Conservation (phyloP, 2,329 filamentous ascomycete genomes). For the Aspergillus neoniger region DNA sequence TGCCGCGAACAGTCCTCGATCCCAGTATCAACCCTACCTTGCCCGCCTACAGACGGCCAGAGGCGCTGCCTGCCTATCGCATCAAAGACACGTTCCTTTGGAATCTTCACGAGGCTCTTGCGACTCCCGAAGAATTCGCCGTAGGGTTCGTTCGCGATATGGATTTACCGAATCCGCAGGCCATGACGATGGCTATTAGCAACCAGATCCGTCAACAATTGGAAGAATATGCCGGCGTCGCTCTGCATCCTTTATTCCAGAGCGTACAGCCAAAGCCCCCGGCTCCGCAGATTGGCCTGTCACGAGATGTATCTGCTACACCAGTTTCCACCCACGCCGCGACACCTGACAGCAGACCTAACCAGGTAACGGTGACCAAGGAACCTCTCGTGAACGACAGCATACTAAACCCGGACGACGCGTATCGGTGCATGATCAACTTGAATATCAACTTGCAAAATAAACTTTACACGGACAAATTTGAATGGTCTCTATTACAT, state of each 20-base stretch:
- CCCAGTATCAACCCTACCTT: slow-evolving; percentile 62
- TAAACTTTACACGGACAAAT: slow-evolving; percentile 91
- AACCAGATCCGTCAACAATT: slow-evolving; percentile 93
- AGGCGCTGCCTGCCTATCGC: slow-evolving; percentile 79
- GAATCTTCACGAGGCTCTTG: slow-evolving; percentile 93
- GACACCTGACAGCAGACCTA: slow-evolving; percentile 59
- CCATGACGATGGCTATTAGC: slow-evolving; percentile 77
- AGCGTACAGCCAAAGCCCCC: slow-evolving; percentile 34
- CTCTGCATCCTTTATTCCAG: slow-evolving; percentile 89
- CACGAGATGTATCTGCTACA: slow-evolving; percentile 57
- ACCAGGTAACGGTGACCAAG: slow-evolving; percentile 34
- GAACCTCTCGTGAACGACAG: slow-evolving; percentile 61
- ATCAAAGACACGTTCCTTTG: slow-evolving; percentile 95
- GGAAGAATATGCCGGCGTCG: slow-evolving; percentile 93
- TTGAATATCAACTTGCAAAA: slow-evolving; percentile 91
- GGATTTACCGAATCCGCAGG: slow-evolving; percentile 75
- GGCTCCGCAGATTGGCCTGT: slow-evolving; percentile 39
- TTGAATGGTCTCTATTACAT: slow-evolving; percentile 94
- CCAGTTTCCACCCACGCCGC: slow-evolving; percentile 52
- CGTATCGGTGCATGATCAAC: slow-evolving; percentile 88
- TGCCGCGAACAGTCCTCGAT: slow-evolving; percentile 46
- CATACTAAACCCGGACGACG: slow-evolving; percentile 86
- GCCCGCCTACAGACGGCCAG: slow-evolving; percentile 76
- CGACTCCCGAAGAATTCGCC: slow-evolving; percentile 96
- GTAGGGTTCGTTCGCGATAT: slow-evolving; percentile 85